Evolutionary conservation across 345 rosid genomes (phyloP).

Genomic region (Physaria fendleri): DNA sequence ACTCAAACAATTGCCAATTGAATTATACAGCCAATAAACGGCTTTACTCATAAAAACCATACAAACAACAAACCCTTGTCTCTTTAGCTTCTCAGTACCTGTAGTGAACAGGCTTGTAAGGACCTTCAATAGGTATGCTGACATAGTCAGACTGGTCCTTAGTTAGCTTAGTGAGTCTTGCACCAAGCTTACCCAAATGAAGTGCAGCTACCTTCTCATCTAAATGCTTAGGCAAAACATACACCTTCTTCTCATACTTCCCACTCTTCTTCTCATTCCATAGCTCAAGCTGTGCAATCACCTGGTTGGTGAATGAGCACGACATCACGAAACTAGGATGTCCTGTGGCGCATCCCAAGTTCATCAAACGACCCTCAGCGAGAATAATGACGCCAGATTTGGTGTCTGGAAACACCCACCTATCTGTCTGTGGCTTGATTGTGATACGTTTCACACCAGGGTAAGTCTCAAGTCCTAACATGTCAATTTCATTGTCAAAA

Average conservation of each 20-base stretch:
- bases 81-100: constrained; percentile 35
- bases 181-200: constrained; percentile 67
- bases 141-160: constrained; percentile 65
- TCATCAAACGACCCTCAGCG: constrained; percentile 69
- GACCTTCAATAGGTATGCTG: constrained; percentile 60
- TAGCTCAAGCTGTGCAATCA: constrained; percentile 64
- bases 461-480: constrained; percentile 56
- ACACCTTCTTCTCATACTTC: constrained; percentile 62
- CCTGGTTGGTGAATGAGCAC: constrained; percentile 68
- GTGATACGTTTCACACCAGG: constrained; percentile 61
- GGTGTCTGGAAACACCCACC: constrained; percentile 47
- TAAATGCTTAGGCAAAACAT: constrained; percentile 64
- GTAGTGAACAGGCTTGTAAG: constrained; percentile 64
- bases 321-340: constrained; percentile 82
- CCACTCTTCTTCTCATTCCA: constrained; percentile 50
- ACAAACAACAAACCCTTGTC: not conserved
- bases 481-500: constrained; percentile 64
- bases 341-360: constrained; percentile 72
- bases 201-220: constrained; percentile 71
- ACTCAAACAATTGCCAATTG: constrained; percentile 23
- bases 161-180: constrained; percentile 59
- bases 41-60: constrained; percentile 5
- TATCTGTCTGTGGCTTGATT: constrained; percentile 66
- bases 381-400: constrained; percentile 54
- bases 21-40: too few relatives aligned